Conservation (phyloP, 441 rosid genomes). For the Daphne laureola region DNA sequence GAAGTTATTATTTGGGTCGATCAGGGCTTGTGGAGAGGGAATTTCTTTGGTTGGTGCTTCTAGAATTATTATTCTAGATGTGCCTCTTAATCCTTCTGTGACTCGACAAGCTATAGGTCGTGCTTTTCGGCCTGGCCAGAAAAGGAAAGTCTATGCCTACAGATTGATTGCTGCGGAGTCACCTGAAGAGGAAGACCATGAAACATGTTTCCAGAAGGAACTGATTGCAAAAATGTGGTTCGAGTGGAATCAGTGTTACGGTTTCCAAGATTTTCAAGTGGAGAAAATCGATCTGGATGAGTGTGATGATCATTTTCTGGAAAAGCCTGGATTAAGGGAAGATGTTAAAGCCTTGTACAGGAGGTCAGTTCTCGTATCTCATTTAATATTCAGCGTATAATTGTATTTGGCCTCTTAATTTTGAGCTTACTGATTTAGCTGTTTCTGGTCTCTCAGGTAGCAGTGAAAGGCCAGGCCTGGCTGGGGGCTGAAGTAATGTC, state of each 20-base stretch:
- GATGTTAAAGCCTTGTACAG: conserved; percentile 46
- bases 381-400: neutral
- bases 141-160: conserved; percentile 60
- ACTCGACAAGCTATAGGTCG: conserved; percentile 88
- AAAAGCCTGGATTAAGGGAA: conserved; percentile 31
- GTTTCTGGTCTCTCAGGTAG: conserved; percentile 28
- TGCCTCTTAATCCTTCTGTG: conserved; percentile 86
- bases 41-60: conserved; percentile 88
- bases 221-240: conserved; percentile 82
- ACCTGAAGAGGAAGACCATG: conserved; percentile 64
- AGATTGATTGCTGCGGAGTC: conserved; percentile 69
- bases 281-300: conserved; percentile 38
- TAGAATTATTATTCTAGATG: conserved; percentile 65
- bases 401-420: conserved; percentile 1
- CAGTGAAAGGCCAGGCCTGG: neutral
- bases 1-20: conserved; percentile 79
- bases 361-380: conserved; percentile 33
- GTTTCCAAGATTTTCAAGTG: conserved; percentile 40
- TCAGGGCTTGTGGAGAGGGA: conserved; percentile 92
- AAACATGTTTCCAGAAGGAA: conserved; percentile 64
- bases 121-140: conserved; percentile 84
- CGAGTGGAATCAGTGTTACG: conserved; percentile 71
- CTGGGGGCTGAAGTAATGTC: conserved; percentile 1
- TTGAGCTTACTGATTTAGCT: conserved; percentile 4
- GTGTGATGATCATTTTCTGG: conserved; percentile 50